Conservation (phyloP, 2,329 filamentous ascomycete species). For the Tolypocladium inflatum region DNA sequence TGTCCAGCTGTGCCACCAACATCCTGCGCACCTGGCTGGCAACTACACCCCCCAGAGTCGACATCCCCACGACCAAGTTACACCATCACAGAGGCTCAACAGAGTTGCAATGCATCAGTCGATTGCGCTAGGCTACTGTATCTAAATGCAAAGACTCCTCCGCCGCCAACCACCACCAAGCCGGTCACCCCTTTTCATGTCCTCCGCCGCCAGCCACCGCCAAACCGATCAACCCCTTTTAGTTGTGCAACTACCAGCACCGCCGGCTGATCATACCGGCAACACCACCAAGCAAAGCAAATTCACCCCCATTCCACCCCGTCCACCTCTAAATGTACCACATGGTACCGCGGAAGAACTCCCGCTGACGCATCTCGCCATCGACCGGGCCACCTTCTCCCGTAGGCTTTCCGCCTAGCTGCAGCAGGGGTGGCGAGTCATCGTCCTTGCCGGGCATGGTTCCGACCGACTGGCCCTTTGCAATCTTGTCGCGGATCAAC, state of each 20-base stretch:
- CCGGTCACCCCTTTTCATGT: constrained; percentile 12
- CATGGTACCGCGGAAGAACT: constrained; percentile 30
- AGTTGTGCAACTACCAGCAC: constrained; percentile 3
- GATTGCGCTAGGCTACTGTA: background rate
- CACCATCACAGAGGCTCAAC: background rate
- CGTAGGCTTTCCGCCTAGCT: constrained; percentile 16
- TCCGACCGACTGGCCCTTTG: constrained; percentile 24
- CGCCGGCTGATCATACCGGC: background rate
- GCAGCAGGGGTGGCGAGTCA: constrained; percentile 17
- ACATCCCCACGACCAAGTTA: too few species aligned
- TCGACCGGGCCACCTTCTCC: constrained; percentile 10
- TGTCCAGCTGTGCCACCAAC: background rate
- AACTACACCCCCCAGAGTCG: background rate
- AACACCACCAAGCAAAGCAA: constrained; percentile 2
- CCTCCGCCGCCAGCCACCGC: constrained; percentile 24
- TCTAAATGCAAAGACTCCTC: constrained; percentile 8
- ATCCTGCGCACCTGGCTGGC: background rate
- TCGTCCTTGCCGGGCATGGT: constrained; percentile 13
- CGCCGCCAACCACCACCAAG: constrained; percentile 19
- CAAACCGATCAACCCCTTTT: constrained; percentile 26
- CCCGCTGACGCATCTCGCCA: constrained; percentile 21
- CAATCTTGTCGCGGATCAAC: constrained; percentile 25
- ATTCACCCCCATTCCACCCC: background rate
- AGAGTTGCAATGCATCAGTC: background rate
- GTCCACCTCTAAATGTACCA: constrained; percentile 29